Base-by-base conservation (phyloP, 2,329 filamentous ascomycete genomes). In the Alternaria atra region DNA sequence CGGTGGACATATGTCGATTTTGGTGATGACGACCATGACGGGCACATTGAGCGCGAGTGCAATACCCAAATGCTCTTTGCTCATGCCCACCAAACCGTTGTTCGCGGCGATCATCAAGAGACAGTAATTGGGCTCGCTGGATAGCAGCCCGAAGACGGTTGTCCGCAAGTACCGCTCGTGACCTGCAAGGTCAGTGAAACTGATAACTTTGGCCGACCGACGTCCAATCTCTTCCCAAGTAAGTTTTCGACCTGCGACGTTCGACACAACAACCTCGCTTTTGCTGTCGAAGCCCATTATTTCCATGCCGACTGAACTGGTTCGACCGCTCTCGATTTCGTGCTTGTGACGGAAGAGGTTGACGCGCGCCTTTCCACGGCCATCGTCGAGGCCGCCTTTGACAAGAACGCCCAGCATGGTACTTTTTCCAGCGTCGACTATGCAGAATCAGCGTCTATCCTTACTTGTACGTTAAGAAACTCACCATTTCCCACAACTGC, bases 161-260 rank as follows among this genome's bases (percentile, higher is more conserved):
- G 95, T 99, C 34, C 95, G 89, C 51, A 99, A 84, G 77, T 99
- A 99, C 52, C 92, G 89, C 82, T 98, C 95, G 81, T 99, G 95
- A 30, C 95, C 95, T 5, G 95, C 95, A 67, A 99, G 83, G 78
- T 99, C 95, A 34, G 92, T 96, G 79, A 99, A 99, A 29, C 92
- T 92, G 72, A 98, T 97, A 52, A 99, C 94, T 84, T 99, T 99
- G 52, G 94, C 87, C 71, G 93, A 96, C 68, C 93, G 91, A 80
- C 91, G 93, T 55, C 95, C 95, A 74, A 99, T 97, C 78, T 99
- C 95, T 78, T 97, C 94, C 95, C 95, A 99, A 4, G 94, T 94
- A 34, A 98, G 83, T 81, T 90, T 92, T 77, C 95, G 88, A 1
- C 93, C 94, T 2, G 94, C 91, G 0, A 90, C 91, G 60, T 91